Evolutionary conservation across 495 filamentous ascomycete genomes (phyloP), one percentile per base, ranked within the genome.

Genomic region (Sporormia fimetaria): DNA sequence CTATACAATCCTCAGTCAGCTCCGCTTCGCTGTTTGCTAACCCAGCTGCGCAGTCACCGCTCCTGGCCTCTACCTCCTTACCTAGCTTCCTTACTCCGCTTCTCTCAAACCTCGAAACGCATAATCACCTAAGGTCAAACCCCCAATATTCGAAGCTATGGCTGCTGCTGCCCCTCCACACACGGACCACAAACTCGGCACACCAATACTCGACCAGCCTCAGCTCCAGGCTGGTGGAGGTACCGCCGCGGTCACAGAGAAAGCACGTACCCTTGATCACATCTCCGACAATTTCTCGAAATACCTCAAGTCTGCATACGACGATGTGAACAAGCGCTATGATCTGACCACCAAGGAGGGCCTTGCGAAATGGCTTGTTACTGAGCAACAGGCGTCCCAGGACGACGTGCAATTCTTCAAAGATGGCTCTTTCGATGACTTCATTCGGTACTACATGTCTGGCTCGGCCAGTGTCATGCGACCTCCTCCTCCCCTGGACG

Each of bases 171-270:
- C 18, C 34, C 3, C 20, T 37, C 34, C 17, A 6, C 34, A 18
- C 21, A 30, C 29, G 33, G 34, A 43, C 28, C 31, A 15, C 21
- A 47, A 42, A 21, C 21, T 51, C 21, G 37, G 46, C 21, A 36
- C 38, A 14, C 47, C 47, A 12, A 51, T 47, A 24, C 37, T 48
- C 46, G 51, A 42, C 47, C 18, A 43, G 33, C 42, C 51, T 15
- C 40, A 51, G 21, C 47, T 51, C 14, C 51, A 55, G 33, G 51
- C 51, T 9, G 51, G 51, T 12, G 51, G 51, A 36, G 51, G 51
- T 10, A 37, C 37, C 9, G 40, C 47, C 26, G 21, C 37, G 12
- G 42, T 15, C 21, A 37, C 34, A 37, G 11, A 20, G 4, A 40
- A 43, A 7, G 43, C 51, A 27, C 22, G 18, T 12, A 18, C 33